phyloP scores from a whole-genome alignment of 768 basidiomycete genomes.

The Hygrophorus russula region DNA sequence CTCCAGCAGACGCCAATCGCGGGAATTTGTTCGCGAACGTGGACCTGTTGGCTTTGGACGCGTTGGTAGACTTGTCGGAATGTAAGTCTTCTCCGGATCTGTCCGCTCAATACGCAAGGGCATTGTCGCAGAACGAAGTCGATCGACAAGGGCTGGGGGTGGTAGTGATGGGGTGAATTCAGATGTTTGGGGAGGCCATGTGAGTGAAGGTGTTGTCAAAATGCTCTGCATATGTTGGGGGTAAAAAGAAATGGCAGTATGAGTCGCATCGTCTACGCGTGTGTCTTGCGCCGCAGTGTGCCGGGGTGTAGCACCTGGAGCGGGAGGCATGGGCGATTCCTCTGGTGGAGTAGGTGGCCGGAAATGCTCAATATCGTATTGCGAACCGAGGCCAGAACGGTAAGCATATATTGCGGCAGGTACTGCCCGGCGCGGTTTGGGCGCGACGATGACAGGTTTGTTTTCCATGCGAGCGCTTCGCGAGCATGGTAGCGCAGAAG shows the following conservation, averaged over 20 bases:
- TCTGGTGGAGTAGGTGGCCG: constrained; percentile 16
- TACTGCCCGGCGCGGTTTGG: constrained; percentile 27
- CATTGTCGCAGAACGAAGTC: too few relatives aligned
- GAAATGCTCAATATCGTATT: constrained; percentile 41
- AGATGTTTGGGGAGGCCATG: not conserved
- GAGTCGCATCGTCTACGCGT: constrained; percentile 4
- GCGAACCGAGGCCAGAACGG: constrained; percentile 26
- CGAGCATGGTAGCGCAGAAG: constrained; percentile 19
- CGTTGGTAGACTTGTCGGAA: constrained; percentile 12
- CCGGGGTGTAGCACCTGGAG: constrained; percentile 10
- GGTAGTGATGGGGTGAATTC: not conserved
- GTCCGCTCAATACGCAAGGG: too few relatives aligned
- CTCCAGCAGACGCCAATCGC: constrained; percentile 16
- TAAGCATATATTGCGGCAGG: constrained; percentile 25
- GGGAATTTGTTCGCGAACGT: constrained; percentile 17
- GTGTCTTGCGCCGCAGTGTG: constrained; percentile 8
- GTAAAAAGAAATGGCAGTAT: constrained; percentile 20
- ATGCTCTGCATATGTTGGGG: constrained; percentile 16
- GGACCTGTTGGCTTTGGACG: constrained; percentile 25
- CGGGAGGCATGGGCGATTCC: constrained; percentile 11
- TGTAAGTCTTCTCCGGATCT: not conserved
- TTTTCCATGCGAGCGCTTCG: constrained; percentile 9
- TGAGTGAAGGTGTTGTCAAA: constrained; percentile 11
- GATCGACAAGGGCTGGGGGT: not conserved
- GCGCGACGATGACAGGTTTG: constrained; percentile 28